A percentile compares a stretch with the other conserved stretches of the same genome.
These are phyloP conservation scores for Amanita rubescens DNA, from an alignment of 768 basidiomycete species.

Conservation along the genomic window DNA sequence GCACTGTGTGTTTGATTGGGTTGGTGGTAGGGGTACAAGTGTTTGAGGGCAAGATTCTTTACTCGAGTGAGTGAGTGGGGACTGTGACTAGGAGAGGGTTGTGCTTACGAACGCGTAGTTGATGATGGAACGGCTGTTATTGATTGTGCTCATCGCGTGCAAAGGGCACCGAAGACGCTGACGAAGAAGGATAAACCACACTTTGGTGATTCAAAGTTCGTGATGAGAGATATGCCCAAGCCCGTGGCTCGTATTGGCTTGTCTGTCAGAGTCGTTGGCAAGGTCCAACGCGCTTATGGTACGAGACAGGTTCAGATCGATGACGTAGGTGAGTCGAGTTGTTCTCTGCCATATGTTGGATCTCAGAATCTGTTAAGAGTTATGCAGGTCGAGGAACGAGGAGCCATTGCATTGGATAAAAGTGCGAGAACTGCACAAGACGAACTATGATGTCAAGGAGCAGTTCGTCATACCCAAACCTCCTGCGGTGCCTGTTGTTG, in stretches of 20 bases:
- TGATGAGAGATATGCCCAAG: slow-evolving; percentile 16
- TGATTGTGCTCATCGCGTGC: slow-evolving; percentile 48
- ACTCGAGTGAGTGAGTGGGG: slow-evolving; percentile 38
- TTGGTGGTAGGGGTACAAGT: slow-evolving; percentile 55
- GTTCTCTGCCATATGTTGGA: slow-evolving; percentile 2
- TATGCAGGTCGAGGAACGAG: slow-evolving; percentile 45
- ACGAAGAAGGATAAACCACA: slow-evolving; percentile 12
- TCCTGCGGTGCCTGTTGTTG: slow-evolving; percentile 10
- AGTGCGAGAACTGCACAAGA: slow-evolving; percentile 46
- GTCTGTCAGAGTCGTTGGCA: slow-evolving; percentile 40
- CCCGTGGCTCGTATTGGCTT: slow-evolving; percentile 40
- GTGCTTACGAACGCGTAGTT: slow-evolving; percentile 44
- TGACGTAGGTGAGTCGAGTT: slow-evolving; percentile 37
- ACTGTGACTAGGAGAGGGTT: too few species aligned
- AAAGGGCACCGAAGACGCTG: slow-evolving; percentile 18
- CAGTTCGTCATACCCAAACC: slow-evolving; percentile 44
- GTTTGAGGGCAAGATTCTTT: slow-evolving; percentile 53
- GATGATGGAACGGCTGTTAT: slow-evolving; percentile 74
- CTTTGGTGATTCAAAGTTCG: not conserved
- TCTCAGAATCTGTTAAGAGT: slow-evolving; percentile 22
- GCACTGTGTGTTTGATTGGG: slow-evolving; percentile 53
- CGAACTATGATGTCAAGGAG: slow-evolving; percentile 37
- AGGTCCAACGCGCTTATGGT: slow-evolving; percentile 30
- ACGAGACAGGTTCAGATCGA: slow-evolving; percentile 41
- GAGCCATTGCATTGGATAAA: slow-evolving; percentile 50